Evolutionary conservation across 106 monocot species (phyloP).

Genomic region (Dactylorhiza incarnata): DNA sequence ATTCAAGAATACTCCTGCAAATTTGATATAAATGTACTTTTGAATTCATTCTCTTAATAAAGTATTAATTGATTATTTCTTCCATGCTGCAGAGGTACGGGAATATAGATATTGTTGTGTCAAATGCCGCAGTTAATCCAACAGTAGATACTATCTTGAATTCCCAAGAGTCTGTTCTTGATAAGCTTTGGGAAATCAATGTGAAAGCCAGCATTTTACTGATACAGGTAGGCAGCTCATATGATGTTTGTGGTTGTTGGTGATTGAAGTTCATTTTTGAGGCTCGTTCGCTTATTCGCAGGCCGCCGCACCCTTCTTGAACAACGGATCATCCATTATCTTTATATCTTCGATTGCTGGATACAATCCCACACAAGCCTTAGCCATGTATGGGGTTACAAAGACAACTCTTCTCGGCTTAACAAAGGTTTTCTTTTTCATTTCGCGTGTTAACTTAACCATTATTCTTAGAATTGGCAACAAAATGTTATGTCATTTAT

Average conservation of each 20-base stretch:
- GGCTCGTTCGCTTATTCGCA: conserved; percentile 12
- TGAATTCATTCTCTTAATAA: not conserved
- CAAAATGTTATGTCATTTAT: too few relatives aligned
- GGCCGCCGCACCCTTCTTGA: conserved; percentile 59
- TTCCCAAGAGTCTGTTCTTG: conserved; percentile 67
- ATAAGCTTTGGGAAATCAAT: conserved; percentile 96
- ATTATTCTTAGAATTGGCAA: too few relatives aligned
- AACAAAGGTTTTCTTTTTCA: conserved; percentile 59
- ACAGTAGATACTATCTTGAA: conserved; percentile 57
- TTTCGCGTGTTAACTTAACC: not conserved
- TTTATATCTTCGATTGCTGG: conserved; percentile 80
- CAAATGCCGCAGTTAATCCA: conserved; percentile 94
- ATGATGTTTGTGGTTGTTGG: conserved; percentile 1
- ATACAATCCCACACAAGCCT: conserved; percentile 38
- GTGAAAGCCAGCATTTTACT: conserved; percentile 79
- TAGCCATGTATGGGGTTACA: conserved; percentile 94
- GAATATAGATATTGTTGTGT: conserved; percentile 86
- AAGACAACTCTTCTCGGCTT: conserved; percentile 92
- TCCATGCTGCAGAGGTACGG: conserved; percentile 59
- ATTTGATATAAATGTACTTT: not conserved
- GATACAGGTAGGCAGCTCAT: conserved; percentile 40
- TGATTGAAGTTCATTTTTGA: not conserved
- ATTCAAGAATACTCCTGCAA: not conserved
- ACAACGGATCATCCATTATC: conserved; percentile 80
- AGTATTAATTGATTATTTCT: not conserved